Evolutionary conservation across 75 land plant species (phyloP), one percentile per base, ranked within the genome.

Genomic region (Azolla pinnata): DNA sequence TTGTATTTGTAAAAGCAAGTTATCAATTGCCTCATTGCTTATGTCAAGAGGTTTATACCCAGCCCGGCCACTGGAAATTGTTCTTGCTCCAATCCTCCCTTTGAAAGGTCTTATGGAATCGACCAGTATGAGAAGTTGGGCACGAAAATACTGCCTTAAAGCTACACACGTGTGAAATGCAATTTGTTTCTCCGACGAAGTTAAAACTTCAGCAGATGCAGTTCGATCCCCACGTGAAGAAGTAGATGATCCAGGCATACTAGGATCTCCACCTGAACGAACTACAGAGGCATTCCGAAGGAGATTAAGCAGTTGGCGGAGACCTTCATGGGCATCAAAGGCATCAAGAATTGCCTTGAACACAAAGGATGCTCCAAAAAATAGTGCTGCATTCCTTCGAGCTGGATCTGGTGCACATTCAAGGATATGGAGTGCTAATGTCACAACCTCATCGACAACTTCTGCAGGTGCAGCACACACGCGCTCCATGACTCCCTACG

Each of bases 151-250:
- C 42, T 86, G 97, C 21, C 99, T 79, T 40, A 95, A 46, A 14
- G 99, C 99, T 62, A 95, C 86, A 86, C 97, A 90, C 2, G 92
- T 84, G 50, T 90, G 97, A 66, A 81, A 95, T 35, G 99, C 97
- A 65, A 90, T 82, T 69, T 90, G 97, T 69, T 95, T 95, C 38
- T 82, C 92, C 20, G 80, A 78, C 27, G 87, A 74, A 44, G 97
- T 83, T 31, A 95, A 65, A 29, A 86, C 91, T 63, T 95, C 99
- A 27, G 88, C 60, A 65, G 88, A 74, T 40, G 48, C 48, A 38
- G 84, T 75, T 46, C 90, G 70, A 76, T 91, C 92, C 69, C 75
- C 78, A 57, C 86, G 60, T 38, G 76, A 63, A 57, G 61, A 44
- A n/a, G 69, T 42, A 35, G 76, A 42, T 32, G 62, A 59, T 10